phyloP scores from a whole-genome alignment of 148 eudicot genomes.

The Hydrangea macrophylla region DNA sequence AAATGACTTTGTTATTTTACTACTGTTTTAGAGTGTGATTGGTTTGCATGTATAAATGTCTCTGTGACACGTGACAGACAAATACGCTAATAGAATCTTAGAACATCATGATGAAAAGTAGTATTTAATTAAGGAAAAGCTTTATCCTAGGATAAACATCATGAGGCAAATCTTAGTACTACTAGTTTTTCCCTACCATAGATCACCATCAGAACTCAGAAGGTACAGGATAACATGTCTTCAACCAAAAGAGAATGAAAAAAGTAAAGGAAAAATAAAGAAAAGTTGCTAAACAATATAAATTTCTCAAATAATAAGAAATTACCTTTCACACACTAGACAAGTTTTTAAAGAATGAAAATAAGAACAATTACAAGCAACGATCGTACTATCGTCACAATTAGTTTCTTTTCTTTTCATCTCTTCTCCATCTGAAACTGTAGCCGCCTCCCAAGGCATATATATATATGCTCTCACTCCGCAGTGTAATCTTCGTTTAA shows the following conservation, averaged over 20 bases:
- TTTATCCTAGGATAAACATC: too few relatives aligned
- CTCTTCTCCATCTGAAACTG: neutral
- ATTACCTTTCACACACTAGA: slow-evolving; percentile 12
- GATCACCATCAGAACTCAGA: too few relatives aligned
- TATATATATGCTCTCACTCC: neutral
- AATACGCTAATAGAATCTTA: too few relatives aligned
- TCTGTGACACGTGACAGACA: too few relatives aligned
- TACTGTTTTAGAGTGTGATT: too few relatives aligned
- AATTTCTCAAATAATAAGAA: neutral
- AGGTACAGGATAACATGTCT: neutral
- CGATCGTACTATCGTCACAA: neutral
- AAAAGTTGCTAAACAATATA: neutral
- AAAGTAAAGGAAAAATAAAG: neutral
- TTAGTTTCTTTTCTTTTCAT: neutral
- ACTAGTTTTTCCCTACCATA: too few relatives aligned
- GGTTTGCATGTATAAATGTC: too few relatives aligned
- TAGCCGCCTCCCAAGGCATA: too few relatives aligned
- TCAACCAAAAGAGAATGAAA: neutral
- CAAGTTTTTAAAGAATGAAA: slow-evolving; percentile 5
- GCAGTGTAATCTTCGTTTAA: neutral
- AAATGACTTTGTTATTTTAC: too few relatives aligned
- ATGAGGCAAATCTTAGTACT: too few relatives aligned
- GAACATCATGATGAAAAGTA: too few relatives aligned
- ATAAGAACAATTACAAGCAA: slow-evolving; percentile 6
- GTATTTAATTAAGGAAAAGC: too few relatives aligned